A percentile compares a stretch with the other conserved stretches of the same genome.
phyloP scores from a whole-genome alignment of 768 basidiomycete genomes.

The Boletus tomentosulus region DNA sequence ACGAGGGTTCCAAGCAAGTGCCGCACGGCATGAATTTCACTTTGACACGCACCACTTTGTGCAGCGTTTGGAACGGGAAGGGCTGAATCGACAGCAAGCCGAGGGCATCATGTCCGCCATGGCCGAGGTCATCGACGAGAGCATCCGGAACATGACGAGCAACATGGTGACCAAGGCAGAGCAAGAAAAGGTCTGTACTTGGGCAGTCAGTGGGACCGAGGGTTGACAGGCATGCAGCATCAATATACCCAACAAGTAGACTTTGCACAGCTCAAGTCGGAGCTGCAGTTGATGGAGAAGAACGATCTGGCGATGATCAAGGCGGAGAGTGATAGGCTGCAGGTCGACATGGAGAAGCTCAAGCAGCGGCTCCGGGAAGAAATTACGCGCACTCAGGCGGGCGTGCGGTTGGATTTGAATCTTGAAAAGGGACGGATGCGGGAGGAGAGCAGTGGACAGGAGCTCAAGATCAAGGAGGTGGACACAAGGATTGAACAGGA shows the following conservation, averaged over 20 bases:
- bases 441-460: slow-evolving; percentile 87
- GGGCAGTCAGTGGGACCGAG: not conserved
- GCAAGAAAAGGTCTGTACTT: slow-evolving; percentile 79
- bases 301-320: slow-evolving; percentile 95
- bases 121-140: slow-evolving; percentile 97
- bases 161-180: slow-evolving; percentile 96
- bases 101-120: slow-evolving; percentile 97
- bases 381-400: slow-evolving; percentile 86
- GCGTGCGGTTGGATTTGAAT: slow-evolving; percentile 91
- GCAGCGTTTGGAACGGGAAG: slow-evolving; percentile 83
- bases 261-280: slow-evolving; percentile 94
- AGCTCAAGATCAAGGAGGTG: slow-evolving; percentile 95
- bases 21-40: slow-evolving; percentile 52
- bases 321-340: slow-evolving; percentile 92
- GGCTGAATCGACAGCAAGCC: slow-evolving; percentile 85
- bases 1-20: slow-evolving; percentile 30
- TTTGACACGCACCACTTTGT: slow-evolving; percentile 97
- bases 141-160: slow-evolving; percentile 90
- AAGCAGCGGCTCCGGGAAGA: slow-evolving; percentile 92
- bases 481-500: slow-evolving; percentile 97
- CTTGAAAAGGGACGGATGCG: slow-evolving; percentile 94
- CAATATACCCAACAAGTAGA: slow-evolving; percentile 96
- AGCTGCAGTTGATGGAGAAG: slow-evolving; percentile 93
- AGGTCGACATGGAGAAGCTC: slow-evolving; percentile 88
- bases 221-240: slow-evolving; percentile 45